Conservation (phyloP, 2,329 filamentous ascomycete species). For the Phaeosphaeriaceae sp. region DNA sequence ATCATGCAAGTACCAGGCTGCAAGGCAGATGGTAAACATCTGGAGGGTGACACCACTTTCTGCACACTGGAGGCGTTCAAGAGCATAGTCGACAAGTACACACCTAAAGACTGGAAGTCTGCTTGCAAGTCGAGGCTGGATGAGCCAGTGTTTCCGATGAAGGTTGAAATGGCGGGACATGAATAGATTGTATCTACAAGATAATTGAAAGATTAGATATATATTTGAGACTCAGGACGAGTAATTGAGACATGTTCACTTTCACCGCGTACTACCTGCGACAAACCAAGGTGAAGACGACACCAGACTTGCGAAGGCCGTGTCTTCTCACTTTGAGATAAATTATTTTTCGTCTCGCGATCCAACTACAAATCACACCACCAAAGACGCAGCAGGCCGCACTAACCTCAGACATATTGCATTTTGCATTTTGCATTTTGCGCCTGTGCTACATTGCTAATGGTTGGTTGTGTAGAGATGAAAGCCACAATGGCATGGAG, state of each 20-base stretch:
- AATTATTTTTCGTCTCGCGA: not conserved
- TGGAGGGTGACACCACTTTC: conserved; percentile 84
- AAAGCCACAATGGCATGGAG: not conserved
- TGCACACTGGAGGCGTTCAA: conserved; percentile 97
- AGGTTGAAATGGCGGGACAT: conserved; percentile 45
- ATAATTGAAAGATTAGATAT: not conserved
- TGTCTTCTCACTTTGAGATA: not conserved
- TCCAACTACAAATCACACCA: not conserved
- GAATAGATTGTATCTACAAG: conserved; percentile 9
- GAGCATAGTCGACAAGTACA: conserved; percentile 86
- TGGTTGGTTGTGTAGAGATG: not conserved
- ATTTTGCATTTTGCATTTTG: not conserved
- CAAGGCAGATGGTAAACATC: conserved; percentile 75
- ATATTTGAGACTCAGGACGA: not conserved
- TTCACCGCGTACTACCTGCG: not conserved
- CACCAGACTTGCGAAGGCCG: not conserved
- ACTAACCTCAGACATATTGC: not conserved
- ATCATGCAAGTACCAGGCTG: conserved; percentile 86
- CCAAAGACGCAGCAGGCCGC: not conserved
- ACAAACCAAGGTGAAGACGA: not conserved
- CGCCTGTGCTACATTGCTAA: not conserved
- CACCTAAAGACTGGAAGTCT: conserved; percentile 77
- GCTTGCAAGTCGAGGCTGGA: conserved; percentile 68
- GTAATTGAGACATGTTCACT: not conserved
- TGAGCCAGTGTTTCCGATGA: conserved; percentile 58